Evolutionary conservation across 2,329 filamentous ascomycete genomes (phyloP), one percentile per base, ranked within the genome.

Genomic region (Bipolaris cookei): DNA sequence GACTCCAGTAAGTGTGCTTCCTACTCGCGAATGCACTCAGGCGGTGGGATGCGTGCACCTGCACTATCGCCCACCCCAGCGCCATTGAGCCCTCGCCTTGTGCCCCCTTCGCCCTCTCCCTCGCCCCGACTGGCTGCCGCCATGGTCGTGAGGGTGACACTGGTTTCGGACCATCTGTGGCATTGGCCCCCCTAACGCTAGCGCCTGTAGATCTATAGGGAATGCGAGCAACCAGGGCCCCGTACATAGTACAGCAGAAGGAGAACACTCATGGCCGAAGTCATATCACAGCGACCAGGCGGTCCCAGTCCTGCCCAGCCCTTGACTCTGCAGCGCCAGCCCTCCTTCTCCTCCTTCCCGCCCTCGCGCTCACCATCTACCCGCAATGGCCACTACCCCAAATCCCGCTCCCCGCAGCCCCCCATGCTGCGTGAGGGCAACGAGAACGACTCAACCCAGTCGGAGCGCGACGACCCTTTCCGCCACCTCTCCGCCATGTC

Each of bases 281-380:
- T 71, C 39, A 63, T 67, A 25, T 63, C 68, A 16, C 70, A 68
- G 51, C 67, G 76, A 37, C 61, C 65, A 25, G 65, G 58, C 32
- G 60, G 51, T 23, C 46, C 61, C 30, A 23, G 25, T 21, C 34
- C 69, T 39, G 57, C 64, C n/a, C 66, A 61, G 52, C 56, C 62
- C 7, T 51, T 23, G 25, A 46, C 56, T 32, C 66, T 76, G 39
- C 74, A 76, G 65, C 77, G 77, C 48, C 76, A 78, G 59, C 71
- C 76, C 49, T 79, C 78, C 56, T 77, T 78, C 63, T 79, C 78
- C 51, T 79, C 76, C 47, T 78, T 78, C 49, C 73, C 78, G 13
- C 64, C 76, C 52, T 76, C 75, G 51, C 70, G 76, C 59, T 76
- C 75, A 14, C 73, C 73, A 23, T 78, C 77, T 44, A 69, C 71